Conservation (phyloP, 2,329 filamentous ascomycete species). For the Monilinia polystroma region DNA sequence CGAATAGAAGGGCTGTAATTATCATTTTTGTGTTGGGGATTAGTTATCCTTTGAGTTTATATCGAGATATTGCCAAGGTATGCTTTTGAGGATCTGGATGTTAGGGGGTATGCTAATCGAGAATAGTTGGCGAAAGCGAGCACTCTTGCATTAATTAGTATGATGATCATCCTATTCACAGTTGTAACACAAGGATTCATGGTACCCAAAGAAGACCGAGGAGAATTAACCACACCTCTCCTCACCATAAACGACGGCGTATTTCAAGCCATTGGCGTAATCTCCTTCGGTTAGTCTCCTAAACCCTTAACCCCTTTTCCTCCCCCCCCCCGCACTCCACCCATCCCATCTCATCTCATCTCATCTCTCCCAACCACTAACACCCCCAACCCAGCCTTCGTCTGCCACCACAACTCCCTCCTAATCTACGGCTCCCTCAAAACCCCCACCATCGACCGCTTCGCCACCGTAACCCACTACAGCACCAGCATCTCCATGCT, state of each 20-base stretch:
- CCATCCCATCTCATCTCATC: background rate
- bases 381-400: conserved; percentile 51
- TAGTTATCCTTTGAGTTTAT: conserved; percentile 88
- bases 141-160: conserved; percentile 87
- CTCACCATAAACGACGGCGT: conserved; percentile 83
- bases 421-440: conserved; percentile 95
- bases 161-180: conserved; percentile 84
- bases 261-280: conserved; percentile 95
- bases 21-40: conserved; percentile 81
- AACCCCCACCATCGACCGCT: conserved; percentile 93
- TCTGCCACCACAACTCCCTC: conserved; percentile 90
- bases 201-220: conserved; percentile 69
- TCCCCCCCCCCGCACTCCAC: background rate
- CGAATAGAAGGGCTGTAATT: conserved; percentile 80
- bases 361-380: conserved; percentile 32
- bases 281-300: conserved; percentile 76
- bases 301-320: background rate
- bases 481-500: conserved; percentile 86
- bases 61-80: conserved; percentile 96
- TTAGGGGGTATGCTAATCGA: background rate
- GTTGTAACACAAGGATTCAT: conserved; percentile 80
- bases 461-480: conserved; percentile 89
- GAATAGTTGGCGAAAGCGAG: conserved; percentile 88
- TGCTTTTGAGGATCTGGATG: conserved; percentile 31
- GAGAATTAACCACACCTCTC: conserved; percentile 66